phyloP scores from a whole-genome alignment of 768 basidiomycete genomes.

The Dictyophora rubrovolvata region DNA sequence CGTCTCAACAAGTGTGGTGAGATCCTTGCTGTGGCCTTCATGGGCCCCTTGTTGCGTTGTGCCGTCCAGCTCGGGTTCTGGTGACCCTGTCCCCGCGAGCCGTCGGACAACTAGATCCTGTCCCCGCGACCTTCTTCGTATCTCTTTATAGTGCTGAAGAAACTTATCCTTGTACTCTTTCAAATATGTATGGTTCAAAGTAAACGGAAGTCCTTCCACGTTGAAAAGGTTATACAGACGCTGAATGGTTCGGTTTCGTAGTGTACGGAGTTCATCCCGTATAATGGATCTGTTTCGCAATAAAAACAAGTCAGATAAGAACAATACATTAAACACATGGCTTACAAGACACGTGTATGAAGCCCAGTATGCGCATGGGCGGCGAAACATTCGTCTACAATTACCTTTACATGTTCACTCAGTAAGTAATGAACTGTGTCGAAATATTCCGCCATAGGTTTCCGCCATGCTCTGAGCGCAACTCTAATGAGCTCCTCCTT shows the following conservation, averaged over 20 bases:
- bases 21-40: not conserved
- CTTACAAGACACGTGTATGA: conserved; percentile 6
- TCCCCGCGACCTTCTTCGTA: not conserved
- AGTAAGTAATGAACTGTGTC: conserved; percentile 1
- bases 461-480: conserved; percentile 1
- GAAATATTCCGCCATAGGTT: conserved; percentile 6
- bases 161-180: conserved; percentile 9
- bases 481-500: conserved; percentile 37
- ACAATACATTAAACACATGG: not conserved
- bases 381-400: conserved; percentile 3
- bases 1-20: not conserved
- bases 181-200: conserved; percentile 9
- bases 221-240: not conserved
- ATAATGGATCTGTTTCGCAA: not conserved
- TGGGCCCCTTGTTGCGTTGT: not conserved
- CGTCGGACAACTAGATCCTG: conserved; percentile 7
- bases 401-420: not conserved
- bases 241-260: not conserved
- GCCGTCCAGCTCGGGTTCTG: not conserved
- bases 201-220: conserved; percentile 7
- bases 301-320: not conserved
- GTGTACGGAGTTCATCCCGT: not conserved
- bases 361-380: conserved; percentile 3
- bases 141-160: conserved; percentile 3
- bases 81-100: not conserved